Conservation (phyloP, 805 yeast species). For the Diddensiella caesifluorescens region DNA sequence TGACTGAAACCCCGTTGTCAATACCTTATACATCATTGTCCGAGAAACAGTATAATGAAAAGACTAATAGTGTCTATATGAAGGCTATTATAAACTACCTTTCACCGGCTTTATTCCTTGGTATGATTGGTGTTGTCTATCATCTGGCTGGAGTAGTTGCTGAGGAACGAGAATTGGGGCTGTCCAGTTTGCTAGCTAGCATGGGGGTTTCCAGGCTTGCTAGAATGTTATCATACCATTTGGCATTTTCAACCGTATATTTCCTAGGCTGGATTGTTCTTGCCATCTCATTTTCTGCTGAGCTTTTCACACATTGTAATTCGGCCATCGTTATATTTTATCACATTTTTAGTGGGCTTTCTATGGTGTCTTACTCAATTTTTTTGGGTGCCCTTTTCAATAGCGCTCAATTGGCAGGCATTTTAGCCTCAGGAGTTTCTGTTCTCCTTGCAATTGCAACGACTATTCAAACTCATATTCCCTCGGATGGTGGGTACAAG, state of each 20-base stretch:
- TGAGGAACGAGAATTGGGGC: constrained; percentile 31
- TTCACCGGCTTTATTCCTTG: constrained; percentile 33
- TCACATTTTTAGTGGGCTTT: constrained; percentile 31
- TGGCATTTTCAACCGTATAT: constrained; percentile 29
- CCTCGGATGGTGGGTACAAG: constrained; percentile 22
- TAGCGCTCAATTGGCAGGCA: constrained; percentile 33
- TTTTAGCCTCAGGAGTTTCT: constrained; percentile 30
- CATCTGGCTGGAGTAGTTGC: constrained; percentile 34
- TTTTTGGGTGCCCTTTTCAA: constrained; percentile 30
- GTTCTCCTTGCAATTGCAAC: constrained; percentile 30
- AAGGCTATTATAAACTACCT: constrained; percentile 26
- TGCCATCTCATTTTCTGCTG: constrained; percentile 23
- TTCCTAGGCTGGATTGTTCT: constrained; percentile 33
- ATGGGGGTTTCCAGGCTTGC: constrained; percentile 31
- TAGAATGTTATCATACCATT: constrained; percentile 27
- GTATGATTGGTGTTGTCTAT: constrained; percentile 35
- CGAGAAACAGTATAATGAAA: constrained; percentile 25
- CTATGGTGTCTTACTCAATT: constrained; percentile 30
- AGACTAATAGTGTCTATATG: constrained; percentile 27
- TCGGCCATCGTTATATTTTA: constrained; percentile 27
- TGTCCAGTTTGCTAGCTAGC: constrained; percentile 27
- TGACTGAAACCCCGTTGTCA: constrained; percentile 26
- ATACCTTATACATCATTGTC: constrained; percentile 30
- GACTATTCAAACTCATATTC: constrained; percentile 29
- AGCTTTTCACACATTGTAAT: constrained; percentile 26